Evolutionary conservation across 1,284 basidiomycete genomes (phyloP).

Genomic region (Phenoliferia sp.): DNA sequence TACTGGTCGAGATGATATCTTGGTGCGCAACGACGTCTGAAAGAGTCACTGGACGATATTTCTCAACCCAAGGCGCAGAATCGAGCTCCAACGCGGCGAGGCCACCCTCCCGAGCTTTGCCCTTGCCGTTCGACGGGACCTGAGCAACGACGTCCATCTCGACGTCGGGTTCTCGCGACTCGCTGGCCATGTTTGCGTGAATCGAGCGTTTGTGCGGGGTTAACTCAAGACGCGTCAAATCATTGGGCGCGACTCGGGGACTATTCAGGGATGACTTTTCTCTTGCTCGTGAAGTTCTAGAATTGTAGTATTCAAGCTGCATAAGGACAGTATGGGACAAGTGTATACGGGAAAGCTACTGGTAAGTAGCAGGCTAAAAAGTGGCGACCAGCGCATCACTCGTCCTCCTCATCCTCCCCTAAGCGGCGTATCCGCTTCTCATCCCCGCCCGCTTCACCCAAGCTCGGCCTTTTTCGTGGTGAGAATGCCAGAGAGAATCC

Average conservation of each 20-base stretch:
- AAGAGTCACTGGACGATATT: slow-evolving; percentile 81
- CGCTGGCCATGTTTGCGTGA: not conserved
- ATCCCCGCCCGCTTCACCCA: slow-evolving; percentile 1
- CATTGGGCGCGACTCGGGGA: too few relatives aligned
- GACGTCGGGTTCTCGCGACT: not conserved
- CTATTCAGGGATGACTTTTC: too few relatives aligned
- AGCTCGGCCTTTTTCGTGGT: not conserved
- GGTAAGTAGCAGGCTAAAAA: too few relatives aligned
- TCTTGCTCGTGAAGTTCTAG: too few relatives aligned
- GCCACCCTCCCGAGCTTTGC: slow-evolving; percentile 18
- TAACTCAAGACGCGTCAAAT: too few relatives aligned
- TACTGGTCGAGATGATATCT: slow-evolving; percentile 88
- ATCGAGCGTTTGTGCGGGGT: not conserved
- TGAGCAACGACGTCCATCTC: slow-evolving; percentile 1
- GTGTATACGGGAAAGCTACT: too few relatives aligned
- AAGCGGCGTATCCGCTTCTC: not conserved
- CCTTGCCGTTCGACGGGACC: slow-evolving; percentile 15
- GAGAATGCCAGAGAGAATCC: not conserved
- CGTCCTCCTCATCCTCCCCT: not conserved
- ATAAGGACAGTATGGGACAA: too few relatives aligned
- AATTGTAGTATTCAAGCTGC: too few relatives aligned
- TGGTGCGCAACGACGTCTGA: slow-evolving; percentile 91
- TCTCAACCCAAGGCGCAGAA: slow-evolving; percentile 71
- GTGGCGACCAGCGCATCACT: not conserved
- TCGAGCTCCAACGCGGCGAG: slow-evolving; percentile 8